These are phyloP conservation scores for Fusarium newnesense DNA, from an alignment of 2,329 filamentous ascomycete species.

Conservation along the genomic window DNA sequence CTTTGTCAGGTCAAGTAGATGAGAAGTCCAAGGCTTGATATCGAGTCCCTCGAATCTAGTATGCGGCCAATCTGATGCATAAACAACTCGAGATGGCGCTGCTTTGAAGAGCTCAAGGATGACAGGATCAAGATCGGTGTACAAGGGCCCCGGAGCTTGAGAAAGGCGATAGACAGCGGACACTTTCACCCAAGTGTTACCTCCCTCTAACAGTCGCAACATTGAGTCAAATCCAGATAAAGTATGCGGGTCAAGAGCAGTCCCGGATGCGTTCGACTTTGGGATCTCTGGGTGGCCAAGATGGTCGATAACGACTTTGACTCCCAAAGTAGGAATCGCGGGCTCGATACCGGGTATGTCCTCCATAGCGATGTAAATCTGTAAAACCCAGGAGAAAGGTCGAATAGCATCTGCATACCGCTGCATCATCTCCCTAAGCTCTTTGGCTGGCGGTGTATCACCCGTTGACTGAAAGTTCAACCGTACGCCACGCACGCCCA, in stretches of 20 bases:
- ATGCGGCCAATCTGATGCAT: neutral
- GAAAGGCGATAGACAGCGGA: neutral
- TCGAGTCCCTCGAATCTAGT: neutral
- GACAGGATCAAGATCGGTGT: neutral
- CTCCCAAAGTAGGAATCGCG: neutral
- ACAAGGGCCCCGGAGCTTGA: neutral
- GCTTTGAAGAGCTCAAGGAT: neutral
- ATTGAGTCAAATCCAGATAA: neutral
- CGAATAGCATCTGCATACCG: neutral
- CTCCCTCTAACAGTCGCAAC: neutral
- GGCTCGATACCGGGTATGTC: neutral
- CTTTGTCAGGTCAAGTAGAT: neutral
- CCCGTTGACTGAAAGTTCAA: neutral
- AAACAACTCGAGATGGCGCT: neutral
- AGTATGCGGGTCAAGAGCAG: neutral
- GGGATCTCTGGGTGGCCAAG: neutral
- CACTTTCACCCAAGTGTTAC: neutral
- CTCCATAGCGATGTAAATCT: neutral
- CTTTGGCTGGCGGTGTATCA: neutral
- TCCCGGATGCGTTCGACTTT: fast-evolving
- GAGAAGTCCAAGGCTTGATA: neutral
- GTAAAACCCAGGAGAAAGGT: neutral
- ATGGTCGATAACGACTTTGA: neutral
- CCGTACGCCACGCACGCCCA: neutral
- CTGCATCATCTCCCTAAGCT: neutral